Conservation (phyloP, 768 basidiomycete species). For the Tephrocybe sp. region DNA sequence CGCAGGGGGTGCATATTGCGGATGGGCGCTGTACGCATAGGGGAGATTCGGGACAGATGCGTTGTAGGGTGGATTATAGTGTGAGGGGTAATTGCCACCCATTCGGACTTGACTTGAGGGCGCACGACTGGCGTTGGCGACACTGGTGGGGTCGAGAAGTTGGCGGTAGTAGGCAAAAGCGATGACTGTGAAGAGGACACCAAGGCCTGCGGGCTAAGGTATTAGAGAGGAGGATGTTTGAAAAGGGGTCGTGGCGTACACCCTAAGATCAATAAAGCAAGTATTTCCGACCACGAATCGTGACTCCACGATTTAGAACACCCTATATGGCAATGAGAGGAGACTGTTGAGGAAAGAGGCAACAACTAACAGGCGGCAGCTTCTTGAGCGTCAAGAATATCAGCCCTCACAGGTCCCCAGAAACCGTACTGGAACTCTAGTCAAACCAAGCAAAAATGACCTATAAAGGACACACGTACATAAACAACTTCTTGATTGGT, state of each 20-base stretch:
- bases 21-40: conserved; percentile 26
- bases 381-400: conserved; percentile 30
- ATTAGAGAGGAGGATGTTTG: background rate
- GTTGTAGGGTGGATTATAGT: conserved; percentile 65
- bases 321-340: conserved; percentile 39
- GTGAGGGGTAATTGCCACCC: conserved; percentile 37
- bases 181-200: conserved; percentile 60
- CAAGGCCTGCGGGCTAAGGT: conserved; percentile 41
- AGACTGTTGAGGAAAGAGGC: background rate
- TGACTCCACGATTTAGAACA: conserved; percentile 61
- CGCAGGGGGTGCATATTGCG: conserved; percentile 46
- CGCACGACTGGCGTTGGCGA: conserved; percentile 49
- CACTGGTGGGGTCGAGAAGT: conserved; percentile 63
- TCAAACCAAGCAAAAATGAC: background rate
- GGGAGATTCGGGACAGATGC: conserved; percentile 32
- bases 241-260: conserved; percentile 38
- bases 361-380: conserved; percentile 47
- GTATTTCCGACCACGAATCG: conserved; percentile 68
- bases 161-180: conserved; percentile 78
- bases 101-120: conserved; percentile 39
- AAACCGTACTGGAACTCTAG: conserved; percentile 45
- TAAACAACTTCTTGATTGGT: conserved; percentile 34
- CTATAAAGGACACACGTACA: conserved; percentile 24
- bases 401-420: conserved; percentile 45
- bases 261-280: conserved; percentile 58